Base-by-base conservation (phyloP, 2,329 filamentous ascomycete genomes). In the Calonectria hawksworthii region DNA sequence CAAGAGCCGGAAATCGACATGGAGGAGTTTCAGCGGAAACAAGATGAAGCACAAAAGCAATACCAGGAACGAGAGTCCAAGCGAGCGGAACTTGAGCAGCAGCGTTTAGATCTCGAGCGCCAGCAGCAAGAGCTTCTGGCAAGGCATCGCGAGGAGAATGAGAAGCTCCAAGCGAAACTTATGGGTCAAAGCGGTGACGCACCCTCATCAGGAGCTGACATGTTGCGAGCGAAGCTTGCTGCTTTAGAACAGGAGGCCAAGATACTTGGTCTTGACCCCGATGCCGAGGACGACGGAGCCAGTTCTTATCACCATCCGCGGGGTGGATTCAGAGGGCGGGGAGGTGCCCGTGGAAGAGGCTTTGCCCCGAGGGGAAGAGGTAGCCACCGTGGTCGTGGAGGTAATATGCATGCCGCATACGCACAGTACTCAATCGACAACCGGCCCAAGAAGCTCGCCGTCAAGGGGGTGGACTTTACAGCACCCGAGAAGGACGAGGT, bases 221-320 rank as follows among this genome's bases (percentile, higher is more conserved):
- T 89, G 54, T 87, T 96, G n/a, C 92, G 92, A 56, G 93, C 93
- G 3, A 93, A 95, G 81, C 87, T 96, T 18, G 93, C 93, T 2
- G 91, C 90, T n/a, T 86, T 96, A 9, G 92, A 96, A 82, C 92
- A 92, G 28, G 94, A 96, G 84, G 94, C 94, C 18, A 90, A 90
- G 79, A 89, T 90, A 11, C 87, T 96, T 41, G 94, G 94, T 10
- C 88, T 96, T 38, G 92, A 95, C 79, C 90, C 92, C 2, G 83
- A 90, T 74, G 86, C 86, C 7, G 82, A 84, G 2, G 85, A 88
- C 2, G 88, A 91, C 4, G 87, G 84, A 11, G 78, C 30, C 38
- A 72, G 74, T 14, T 72, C 74, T 10, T 76, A 79, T 16, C 76
- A 73, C 52, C 75, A 72, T 26, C 70, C 73, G 23, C 81, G 86